These are phyloP conservation scores for Boletus subcaerulescens DNA, from an alignment of 768 basidiomycete species.

Conservation along the genomic window DNA sequence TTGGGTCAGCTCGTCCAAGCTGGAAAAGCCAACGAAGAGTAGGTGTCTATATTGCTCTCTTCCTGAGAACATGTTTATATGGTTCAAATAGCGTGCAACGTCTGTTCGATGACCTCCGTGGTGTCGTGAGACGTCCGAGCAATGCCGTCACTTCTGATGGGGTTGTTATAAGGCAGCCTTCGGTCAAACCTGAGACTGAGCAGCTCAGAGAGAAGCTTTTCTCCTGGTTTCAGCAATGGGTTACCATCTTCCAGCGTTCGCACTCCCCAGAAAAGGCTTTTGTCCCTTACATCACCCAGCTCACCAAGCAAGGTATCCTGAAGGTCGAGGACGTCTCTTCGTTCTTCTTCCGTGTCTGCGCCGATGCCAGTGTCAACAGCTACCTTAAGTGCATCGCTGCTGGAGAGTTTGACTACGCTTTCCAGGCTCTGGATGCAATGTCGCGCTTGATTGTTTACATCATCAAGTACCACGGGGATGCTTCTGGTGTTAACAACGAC, in stretches of 20 bases:
- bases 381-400: constrained; percentile 74
- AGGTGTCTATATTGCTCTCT: constrained; percentile 31
- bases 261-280: constrained; percentile 92
- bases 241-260: constrained; percentile 88
- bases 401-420: constrained; percentile 73
- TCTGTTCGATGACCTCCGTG: constrained; percentile 81
- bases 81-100: constrained; percentile 50
- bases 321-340: constrained; percentile 95
- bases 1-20: constrained; percentile 68
- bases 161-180: constrained; percentile 41
- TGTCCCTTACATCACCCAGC: constrained; percentile 93
- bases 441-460: constrained; percentile 94
- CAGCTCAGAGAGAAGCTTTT: constrained; percentile 72
- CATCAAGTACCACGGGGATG: constrained; percentile 99
- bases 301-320: constrained; percentile 95
- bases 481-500: constrained; percentile 87
- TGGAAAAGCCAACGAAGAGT: constrained; percentile 86
- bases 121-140: constrained; percentile 51
- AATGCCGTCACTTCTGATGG: constrained; percentile 37
- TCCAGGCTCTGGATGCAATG: constrained; percentile 93
- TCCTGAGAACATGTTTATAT: neutral
- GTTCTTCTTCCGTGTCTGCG: constrained; percentile 97
- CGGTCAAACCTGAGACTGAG: constrained; percentile 68
- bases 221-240: constrained; percentile 93
- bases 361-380: constrained; percentile 88